Base-by-base conservation (phyloP, 2,329 filamentous ascomycete species). In the Xylaria sp. region DNA sequence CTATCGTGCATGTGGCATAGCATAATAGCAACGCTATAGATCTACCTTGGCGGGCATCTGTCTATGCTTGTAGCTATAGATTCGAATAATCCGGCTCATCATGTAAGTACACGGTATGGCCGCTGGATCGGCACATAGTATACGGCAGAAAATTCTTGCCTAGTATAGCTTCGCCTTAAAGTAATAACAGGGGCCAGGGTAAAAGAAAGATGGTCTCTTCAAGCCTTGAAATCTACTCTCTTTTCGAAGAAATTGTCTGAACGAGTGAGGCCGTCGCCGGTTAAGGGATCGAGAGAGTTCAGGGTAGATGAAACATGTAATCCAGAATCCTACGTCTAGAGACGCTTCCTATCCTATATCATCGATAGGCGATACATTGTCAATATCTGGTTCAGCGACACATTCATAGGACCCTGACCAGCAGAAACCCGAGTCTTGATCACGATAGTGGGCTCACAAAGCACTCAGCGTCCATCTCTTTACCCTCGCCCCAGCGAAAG, bases 401-500 rank as follows among this genome's bases (percentile, higher is more conserved):
- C 13, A 28, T 28, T 15, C 45, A 28, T 23, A 7, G 13, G n/a
- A 13, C 5, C 23, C 18, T 32, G 15, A 3, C 5, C 7, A 34
- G 20, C 8, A 41, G 53, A 34, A 45, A 10, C 10, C 13, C 4
- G 55, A 4, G 18, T 18, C 28, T 13, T 20, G 32, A 23, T 69
- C 58, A 72, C 28, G 25, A 12, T 12, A 45, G 34, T n/a, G 67
- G 66, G 30, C 66, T 66, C n/a, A 25, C 67, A 45, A 72, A 73
- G 48, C 63, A 70, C 48, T 71, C 66, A 2, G 62, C 67, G 41
- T 36, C 66, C 60, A 73, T 70, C 58, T 67, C 59, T 15, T 66
- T 67, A 2, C 55, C 55, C 18, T 70, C 64, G 13, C 66, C 69
- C 67, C 68, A 73, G 50, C 59, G 63, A 50, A 57, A 73, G n/a